Base-by-base conservation (phyloP, 169 alveolate species). In the Toxoplasma gondii region DNA sequence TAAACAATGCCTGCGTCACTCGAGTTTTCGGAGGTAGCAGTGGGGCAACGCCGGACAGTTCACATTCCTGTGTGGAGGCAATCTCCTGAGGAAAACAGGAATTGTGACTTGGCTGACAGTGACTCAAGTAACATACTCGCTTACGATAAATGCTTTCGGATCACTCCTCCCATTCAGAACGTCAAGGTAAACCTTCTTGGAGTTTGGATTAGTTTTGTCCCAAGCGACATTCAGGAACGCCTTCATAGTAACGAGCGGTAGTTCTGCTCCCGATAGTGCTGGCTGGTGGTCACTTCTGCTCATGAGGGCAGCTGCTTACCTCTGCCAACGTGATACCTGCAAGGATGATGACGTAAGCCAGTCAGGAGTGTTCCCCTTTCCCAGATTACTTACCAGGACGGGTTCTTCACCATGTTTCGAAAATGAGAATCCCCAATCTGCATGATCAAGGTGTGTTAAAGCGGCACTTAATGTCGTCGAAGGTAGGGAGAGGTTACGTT, bases 21-120 rank as follows among this genome's bases (percentile, higher is more conserved):
- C 88, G 34, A 29, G 43, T 43, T 83, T 67, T 49, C 7, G 94
- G 86, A 45, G 64, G 9, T 19, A 92, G 86, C n/a, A 92, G 94
- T 2, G 94, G 94, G 44, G 94, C 94, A 45, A 92, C 69, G 67
- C 94, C 92, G 16, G 94, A 86, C 29, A 64, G 91, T 81, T 92
- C 94, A 83, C 94, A 92, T 64, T 92, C 94, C 41, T 92, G 82
- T 1, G 94, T 92, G 22, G 94, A 81, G 22, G 91, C 94, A 82
- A 92, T 39, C 45, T 92, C 94, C 94, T 92, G 86, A 9, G 84
- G 44, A 24, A 27, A 34, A n/a, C 31, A 34, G 34, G 31, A 34
- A 39, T 78, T 78, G 9, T 78, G 34, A 9, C 0, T 12, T 7
- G 34, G 31, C 34, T n/a, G 69, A 24, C 39, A 82, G 9, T 27